Conservation (phyloP, 306 rosid genomes). For the Notholithocarpus densiflorus region DNA sequence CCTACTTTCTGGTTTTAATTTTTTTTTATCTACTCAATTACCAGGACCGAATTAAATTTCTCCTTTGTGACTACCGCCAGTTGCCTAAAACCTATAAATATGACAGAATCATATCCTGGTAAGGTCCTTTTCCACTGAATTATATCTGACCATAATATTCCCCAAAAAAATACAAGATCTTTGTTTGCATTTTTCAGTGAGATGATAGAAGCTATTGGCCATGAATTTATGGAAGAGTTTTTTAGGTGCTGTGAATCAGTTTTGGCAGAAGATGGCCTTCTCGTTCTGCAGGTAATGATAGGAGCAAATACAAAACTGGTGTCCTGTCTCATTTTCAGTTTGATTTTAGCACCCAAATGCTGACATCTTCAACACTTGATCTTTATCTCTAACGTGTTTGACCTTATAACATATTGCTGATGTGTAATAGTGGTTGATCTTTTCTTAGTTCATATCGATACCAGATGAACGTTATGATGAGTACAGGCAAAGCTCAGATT, state of each 20-base stretch:
- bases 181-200: conserved; percentile 25
- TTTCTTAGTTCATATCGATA: conserved; percentile 40
- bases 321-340: neutral
- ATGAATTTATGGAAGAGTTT: conserved; percentile 42
- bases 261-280: conserved; percentile 39
- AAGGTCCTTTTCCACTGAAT: too few relatives aligned
- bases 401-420: too few relatives aligned
- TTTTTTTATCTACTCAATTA: neutral
- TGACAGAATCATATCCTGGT: conserved; percentile 45
- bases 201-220: conserved; percentile 44
- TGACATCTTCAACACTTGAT: neutral
- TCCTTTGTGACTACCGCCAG: conserved; percentile 81
- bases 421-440: neutral
- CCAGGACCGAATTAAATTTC: conserved; percentile 67
- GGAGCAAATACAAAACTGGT: neutral
- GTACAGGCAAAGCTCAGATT: conserved; percentile 48
- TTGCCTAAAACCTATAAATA: conserved; percentile 48
- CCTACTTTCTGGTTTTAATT: neutral
- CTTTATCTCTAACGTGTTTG: too few relatives aligned
- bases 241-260: conserved; percentile 42
- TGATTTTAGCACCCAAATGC: neutral
- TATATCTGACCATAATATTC: too few relatives aligned
- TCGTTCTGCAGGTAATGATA: conserved; percentile 44
- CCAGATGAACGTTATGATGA: conserved; percentile 47
- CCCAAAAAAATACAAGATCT: too few relatives aligned